phyloP scores from a whole-genome alignment of 2,329 filamentous ascomycete species.

The Pyricularia pennisetigena region DNA sequence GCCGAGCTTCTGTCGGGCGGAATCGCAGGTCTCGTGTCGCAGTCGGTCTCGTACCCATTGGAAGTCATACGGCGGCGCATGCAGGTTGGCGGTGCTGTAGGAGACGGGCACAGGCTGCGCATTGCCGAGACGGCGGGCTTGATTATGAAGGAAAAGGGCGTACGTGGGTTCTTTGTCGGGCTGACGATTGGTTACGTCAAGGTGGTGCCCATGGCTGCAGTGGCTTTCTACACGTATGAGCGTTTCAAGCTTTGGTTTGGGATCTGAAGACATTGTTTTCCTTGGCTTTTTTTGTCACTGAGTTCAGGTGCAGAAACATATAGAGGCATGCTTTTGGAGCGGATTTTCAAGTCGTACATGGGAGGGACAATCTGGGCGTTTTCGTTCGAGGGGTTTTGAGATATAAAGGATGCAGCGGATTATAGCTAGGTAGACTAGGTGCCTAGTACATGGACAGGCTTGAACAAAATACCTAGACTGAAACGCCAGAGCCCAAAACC shows the following conservation, averaged over 20 bases:
- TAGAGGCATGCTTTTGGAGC: neutral
- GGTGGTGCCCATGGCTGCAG: conserved; percentile 78
- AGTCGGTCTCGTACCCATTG: conserved; percentile 86
- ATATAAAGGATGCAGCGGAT: neutral
- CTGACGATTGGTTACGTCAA: conserved; percentile 93
- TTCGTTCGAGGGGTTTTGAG: neutral
- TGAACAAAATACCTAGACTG: neutral
- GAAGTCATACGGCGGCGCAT: conserved; percentile 88
- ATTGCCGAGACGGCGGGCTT: conserved; percentile 69
- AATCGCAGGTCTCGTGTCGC: conserved; percentile 76
- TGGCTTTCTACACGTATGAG: conserved; percentile 58
- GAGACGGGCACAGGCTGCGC: conserved; percentile 70
- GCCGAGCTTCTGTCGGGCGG: conserved; percentile 81
- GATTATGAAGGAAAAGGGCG: conserved; percentile 68
- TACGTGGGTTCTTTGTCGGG: conserved; percentile 82
- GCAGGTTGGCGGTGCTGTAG: conserved; percentile 93
- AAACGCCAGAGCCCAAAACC: neutral
- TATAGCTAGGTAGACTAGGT: neutral
- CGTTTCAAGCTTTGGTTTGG: conserved; percentile 53
- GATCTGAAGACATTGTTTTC: conserved; percentile 38
- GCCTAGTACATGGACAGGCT: neutral
- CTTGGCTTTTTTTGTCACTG: neutral
- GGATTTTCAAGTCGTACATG: neutral
- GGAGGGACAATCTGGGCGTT: neutral
- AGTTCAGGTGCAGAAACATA: neutral